Base-by-base conservation (phyloP, 768 basidiomycete species). In the Hemileccinum impolitum region DNA sequence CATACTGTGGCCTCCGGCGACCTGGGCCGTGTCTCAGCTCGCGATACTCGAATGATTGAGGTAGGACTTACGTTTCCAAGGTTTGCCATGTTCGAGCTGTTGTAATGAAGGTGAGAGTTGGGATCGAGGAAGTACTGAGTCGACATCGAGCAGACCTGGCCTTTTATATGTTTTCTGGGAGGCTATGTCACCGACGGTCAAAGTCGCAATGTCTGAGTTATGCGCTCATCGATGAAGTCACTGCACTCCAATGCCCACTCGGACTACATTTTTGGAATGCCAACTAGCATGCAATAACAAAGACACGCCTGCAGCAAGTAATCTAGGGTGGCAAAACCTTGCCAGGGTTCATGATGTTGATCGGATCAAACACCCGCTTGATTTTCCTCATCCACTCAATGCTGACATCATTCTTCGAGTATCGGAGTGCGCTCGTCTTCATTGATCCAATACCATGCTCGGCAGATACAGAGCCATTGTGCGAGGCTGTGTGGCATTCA, bases 401-500 rank as follows among this genome's bases (percentile, higher is more conserved):
- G 62, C 87, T 90, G 19, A 81, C 78, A 8, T 76, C 72, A 51
- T 72, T 78, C 71, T 97, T 96, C 6, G 91, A 92, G 69, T 96
- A 98, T 34, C 77, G 78, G 18, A 98, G 80, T 14, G 91, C 90
- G 48, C 87, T 83, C 0, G 89, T 87, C 73, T 98, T 98, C 88
- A 92, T 92, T 0, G 85, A 78, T n/a, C 95, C 94, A 45, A 99
- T 84, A 6, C 95, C 95, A 66, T 99, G 95, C 64, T 99, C 95
- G 2, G 95, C 95, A 6, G 94, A 97, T 56, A 99, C 82, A 0
- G 95, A 97, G 8, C 95, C 95, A 43, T 83, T 79, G 62, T 88
- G 78, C 1, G 80, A 82, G 17, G 84, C 88, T 91, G 53, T 18
- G 43, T 15, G 25, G 12, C 13, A 38, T 43, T 30, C 34, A 17